Base-by-base conservation (phyloP, 495 filamentous ascomycete genomes). In the Collariella sp. region DNA sequence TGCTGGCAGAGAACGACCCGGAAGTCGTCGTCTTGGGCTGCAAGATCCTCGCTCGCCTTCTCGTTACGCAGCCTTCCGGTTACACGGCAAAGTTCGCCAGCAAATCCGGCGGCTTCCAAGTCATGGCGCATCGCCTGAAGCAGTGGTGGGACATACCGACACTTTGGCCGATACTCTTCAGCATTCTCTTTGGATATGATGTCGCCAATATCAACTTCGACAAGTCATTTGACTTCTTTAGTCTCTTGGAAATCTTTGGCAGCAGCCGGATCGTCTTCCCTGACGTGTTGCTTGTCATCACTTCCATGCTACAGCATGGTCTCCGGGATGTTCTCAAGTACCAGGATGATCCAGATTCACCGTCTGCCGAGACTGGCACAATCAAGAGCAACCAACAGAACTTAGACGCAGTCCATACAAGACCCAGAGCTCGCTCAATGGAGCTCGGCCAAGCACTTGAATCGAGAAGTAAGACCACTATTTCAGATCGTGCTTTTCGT, bases 121-220 rank as follows among this genome's bases (percentile, higher is more conserved):
- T 95, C 46, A 83, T 97, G 81, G 84, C 83, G 38, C 75, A 87
- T 61, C 80, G 85, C 39, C 75, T 98, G 11, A 89, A 83, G 62
- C 75, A 83, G 66, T 95, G 89, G 86, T 97, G 93, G 93, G 84
- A 85, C 64, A 75, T 93, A 13, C 80, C 88, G 9, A 77, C 81
- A 7, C 66, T 96, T 26, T 98, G 94, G 94, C 83, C 85, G 7
- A 83, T 93, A 34, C 89, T 88, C 63, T 91, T 98, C 70, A 81
- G 88, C 44, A 85, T 96, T 43, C 71, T 98, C 10, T 94, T 98
- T 66, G 89, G 86, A 15, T 74, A 79, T 46, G 89, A 95, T 64
- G 78, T 93, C 55, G 83, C 82, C 35, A 76, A 81, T 34, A 77
- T 95, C 58, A 78, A 90, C 61, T 80, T 88, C 60, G 81, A 86